These are phyloP conservation scores for Trichomonas vaginalis DNA, from an alignment of 208 protist genomes.

Conservation along the genomic window DNA sequence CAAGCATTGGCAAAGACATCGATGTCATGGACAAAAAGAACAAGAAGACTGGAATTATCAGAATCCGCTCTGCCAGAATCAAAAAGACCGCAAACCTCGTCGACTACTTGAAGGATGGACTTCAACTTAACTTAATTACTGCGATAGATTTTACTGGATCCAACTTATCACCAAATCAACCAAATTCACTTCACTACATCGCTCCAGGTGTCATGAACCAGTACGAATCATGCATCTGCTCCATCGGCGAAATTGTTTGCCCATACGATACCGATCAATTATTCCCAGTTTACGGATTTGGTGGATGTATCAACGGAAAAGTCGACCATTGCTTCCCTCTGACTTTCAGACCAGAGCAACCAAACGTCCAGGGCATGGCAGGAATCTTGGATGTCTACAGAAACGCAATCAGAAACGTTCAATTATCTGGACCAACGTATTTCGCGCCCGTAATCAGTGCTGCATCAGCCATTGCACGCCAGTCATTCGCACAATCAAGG, in stretches of 20 bases:
- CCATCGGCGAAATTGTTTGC: background rate
- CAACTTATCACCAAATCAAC: background rate
- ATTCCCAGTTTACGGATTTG: constrained; percentile 10
- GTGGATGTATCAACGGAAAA: background rate
- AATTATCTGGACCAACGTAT: constrained; percentile 1
- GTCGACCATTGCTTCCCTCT: constrained; percentile 24
- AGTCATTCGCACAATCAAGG: background rate
- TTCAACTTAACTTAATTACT: background rate
- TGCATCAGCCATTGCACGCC: background rate
- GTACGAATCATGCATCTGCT: background rate
- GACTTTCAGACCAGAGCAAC: background rate
- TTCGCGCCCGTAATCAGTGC: background rate
- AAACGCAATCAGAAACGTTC: background rate
- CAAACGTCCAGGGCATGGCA: background rate
- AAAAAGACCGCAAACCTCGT: background rate
- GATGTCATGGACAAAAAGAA: background rate
- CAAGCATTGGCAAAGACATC: background rate
- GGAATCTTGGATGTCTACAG: constrained; percentile 10
- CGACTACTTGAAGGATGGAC: background rate
- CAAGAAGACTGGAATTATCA: background rate
- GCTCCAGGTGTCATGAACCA: background rate
- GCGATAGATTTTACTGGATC: constrained; percentile 7
- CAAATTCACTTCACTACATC: background rate
- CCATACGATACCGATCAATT: background rate
- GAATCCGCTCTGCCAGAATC: background rate